These are phyloP conservation scores for Boechera retrofracta DNA, from an alignment of 345 rosid genomes.

Conservation along the genomic window DNA sequence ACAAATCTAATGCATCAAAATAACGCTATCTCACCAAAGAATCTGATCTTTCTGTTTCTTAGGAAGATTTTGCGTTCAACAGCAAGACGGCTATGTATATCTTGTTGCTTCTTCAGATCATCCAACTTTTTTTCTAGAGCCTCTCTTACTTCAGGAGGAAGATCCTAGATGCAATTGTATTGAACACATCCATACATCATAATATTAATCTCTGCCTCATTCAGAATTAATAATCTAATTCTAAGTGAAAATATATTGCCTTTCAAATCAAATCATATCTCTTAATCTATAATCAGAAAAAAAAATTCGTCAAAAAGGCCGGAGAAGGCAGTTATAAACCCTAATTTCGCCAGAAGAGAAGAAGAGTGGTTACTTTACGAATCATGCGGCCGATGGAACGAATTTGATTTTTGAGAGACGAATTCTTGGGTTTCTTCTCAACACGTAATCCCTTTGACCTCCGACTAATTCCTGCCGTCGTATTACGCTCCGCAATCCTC, in stretches of 20 bases:
- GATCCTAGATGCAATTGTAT: slow-evolving; percentile 50
- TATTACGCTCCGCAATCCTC: slow-evolving; percentile 30
- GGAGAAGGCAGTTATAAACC: slow-evolving; percentile 2
- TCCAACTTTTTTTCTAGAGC: slow-evolving; percentile 73
- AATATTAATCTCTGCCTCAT: neutral
- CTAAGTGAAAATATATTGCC: neutral
- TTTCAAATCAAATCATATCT: slow-evolving; percentile 18
- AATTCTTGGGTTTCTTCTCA: slow-evolving; percentile 72
- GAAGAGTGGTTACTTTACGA: slow-evolving; percentile 19
- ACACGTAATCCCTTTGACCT: slow-evolving; percentile 67
- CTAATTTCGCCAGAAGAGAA: neutral
- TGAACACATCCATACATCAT: slow-evolving; percentile 14
- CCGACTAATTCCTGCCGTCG: slow-evolving; percentile 46
- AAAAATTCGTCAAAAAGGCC: slow-evolving; percentile 2
- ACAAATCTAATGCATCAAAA: neutral
- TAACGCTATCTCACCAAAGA: slow-evolving; percentile 64
- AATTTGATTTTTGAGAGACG: slow-evolving; percentile 70
- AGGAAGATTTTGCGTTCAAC: slow-evolving; percentile 85
- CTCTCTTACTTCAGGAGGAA: slow-evolving; percentile 72
- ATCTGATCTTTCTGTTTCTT: slow-evolving; percentile 84
- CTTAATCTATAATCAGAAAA: neutral
- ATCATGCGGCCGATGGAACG: slow-evolving; percentile 38
- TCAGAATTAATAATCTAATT: neutral
- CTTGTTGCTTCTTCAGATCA: slow-evolving; percentile 84
- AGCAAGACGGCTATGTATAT: slow-evolving; percentile 80